Evolutionary conservation across 805 yeast species (phyloP), one percentile per base, ranked within the genome.

Genomic region (Lipomyces spencermartinsiae): DNA sequence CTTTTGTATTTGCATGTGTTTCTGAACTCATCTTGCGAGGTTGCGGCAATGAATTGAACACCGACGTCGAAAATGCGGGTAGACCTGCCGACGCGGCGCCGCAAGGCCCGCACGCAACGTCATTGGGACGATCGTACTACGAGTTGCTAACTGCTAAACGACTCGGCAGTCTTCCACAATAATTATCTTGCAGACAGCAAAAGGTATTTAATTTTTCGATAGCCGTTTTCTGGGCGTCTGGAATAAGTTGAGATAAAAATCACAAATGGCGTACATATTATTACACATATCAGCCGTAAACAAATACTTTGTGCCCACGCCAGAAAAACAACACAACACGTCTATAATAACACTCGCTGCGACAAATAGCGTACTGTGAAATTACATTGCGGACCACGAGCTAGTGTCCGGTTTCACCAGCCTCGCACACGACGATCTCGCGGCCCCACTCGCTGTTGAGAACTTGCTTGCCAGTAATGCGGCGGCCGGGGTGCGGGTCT

Each of bases 371-470:
- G 43, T 37, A 37, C 12, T 12, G 43, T 37, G 16, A 16, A 9
- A 16, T 37, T 37, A 37, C 43, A 37, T 37, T 12, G 14, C 14
- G 4, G 16, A 43, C 49, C 29, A 16, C 25, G 49, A 43, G 16
- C n/a, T 14, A 43, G 16, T 43, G 49, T 16, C 49, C 49, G 7
- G 49, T 62, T 54, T 83, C 87, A 14, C 91, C 93, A 31, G 91
- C 90, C 46, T 85, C 87, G 77, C 97, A 93, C 34, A 91, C 88
- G 67, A 81, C 84, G 70, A 94, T 93, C 76, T 92, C 96, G 67
- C 98, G 82, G 0, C 97, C 97, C 98, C 98, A 94, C 78, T 95
- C 98, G 77, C 95, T 89, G 76, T 90, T 93, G 76, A 95, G 81
- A 34, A 93, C 87, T 79, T 94, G 98, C 73, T 87, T 86, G 14